Base-by-base conservation (phyloP, 768 basidiomycete species). In the Serendipita indica region DNA sequence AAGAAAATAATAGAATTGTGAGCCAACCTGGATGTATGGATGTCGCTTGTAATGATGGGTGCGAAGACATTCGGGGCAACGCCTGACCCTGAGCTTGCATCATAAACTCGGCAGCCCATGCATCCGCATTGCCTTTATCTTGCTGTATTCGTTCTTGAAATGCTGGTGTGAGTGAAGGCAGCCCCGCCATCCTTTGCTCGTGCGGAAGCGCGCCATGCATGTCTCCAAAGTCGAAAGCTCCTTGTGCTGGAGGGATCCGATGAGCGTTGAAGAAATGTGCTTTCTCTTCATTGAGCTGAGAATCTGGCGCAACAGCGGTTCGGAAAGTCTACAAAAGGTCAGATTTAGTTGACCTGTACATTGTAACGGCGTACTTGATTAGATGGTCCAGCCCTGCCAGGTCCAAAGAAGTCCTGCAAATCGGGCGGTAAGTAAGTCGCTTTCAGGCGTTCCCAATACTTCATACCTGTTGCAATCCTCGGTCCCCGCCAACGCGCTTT, bases 401-500 rank as follows among this genome's bases (percentile, higher is more conserved):
- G 68, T 46, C 79, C 77, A 67, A 84, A 83, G 61, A 84, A 76
- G 67, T 93, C 90, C 85, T 88, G 64, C 3, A 33, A 30, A 25
- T 27, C 18, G 33, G 33, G 22, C 14, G 62, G 39, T 27, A 27
- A 27, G 39, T 56, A 49, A 62, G 16, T 56, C 56, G 41, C 27
- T 28, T 6, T 22, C 22, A 30, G n/a, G n/a, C n/a, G n/a, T n/a
- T 34, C 27, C 25, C 41, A 27, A 39, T 33, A 35, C 20, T n/a
- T 65, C 68, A 22, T 65, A 89, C 88, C 74, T 89, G 87, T 68
- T 88, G 86, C 1, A 79, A 66, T 6, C 86, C 86, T 64, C 86
- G 76, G 67, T 92, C 89, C 41, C 78, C 75, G 63, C 88, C 86
- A 62, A 90, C 83, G 43, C 78, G 75, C 66, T 91, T 92, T 0